Base-by-base conservation (phyloP, 2,329 filamentous ascomycete species). In the Talaromyces marneffei region DNA sequence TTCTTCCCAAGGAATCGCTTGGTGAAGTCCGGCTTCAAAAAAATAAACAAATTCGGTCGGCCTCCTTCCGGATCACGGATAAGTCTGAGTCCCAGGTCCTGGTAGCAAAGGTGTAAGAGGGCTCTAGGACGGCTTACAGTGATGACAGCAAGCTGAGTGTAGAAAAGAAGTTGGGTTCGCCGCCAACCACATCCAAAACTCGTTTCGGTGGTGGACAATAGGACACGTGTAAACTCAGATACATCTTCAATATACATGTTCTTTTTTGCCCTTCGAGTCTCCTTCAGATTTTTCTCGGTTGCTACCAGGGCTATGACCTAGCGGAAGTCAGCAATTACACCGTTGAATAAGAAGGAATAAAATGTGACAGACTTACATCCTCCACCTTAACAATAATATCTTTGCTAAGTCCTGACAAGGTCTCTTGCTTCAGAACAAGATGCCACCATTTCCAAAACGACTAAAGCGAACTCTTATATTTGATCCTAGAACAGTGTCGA, bases 241-340 rank as follows among this genome's bases (percentile, higher is more conserved):
- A 74, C 60, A 65, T 73, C 69, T 62, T 73, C 62, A 46, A 72
- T 63, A 63, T 70, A 73, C 58, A 74, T 74, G 14, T 63, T 71
- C 40, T 62, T 62, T 65, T 73, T 74, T 50, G 62, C 64, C 37
- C 62, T 55, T 42, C 56, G 9, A 39, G 57, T 44, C 27, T 69
- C 54, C n/a, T 60, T 55, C 23, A 74, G 67, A 1, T 65, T 60
- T 57, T 74, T 69, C 33, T 72, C 60, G 42, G 31, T 62, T 16
- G 66, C 64, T 16, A 74, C 59, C 42, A 69, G 60, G 3, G 67
- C 68, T 29, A 74, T 39, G 2, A 72, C 53, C 70, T 73, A 62
- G 54, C 48, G 35, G 63, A 14, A 2, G 58, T 69, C 50, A 68
- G 65, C 23, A 25, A 23, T 55, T 44, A 46, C n/a, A 37, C 20